Evolutionary conservation across 768 basidiomycete species (phyloP), one percentile per base, ranked within the genome.

Genomic region (Cystofilobasidium bisporidii): DNA sequence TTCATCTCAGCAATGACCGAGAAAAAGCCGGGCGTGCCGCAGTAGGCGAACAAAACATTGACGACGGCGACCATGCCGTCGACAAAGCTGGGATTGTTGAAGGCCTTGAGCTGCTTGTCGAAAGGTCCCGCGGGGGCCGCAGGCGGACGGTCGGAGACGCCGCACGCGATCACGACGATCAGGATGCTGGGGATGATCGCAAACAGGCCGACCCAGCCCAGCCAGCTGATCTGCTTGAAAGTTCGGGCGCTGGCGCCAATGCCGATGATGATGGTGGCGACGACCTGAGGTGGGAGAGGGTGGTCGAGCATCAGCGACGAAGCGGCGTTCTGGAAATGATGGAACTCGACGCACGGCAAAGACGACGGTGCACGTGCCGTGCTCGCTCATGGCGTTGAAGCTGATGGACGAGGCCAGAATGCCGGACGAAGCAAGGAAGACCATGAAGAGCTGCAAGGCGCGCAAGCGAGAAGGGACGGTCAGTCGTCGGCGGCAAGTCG

Each of bases 1-100:
- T 70, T 69, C 77, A 79, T 78, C 71, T 79, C 79, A 24, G 76
- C 75, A 43, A 74, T 71, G 45, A 77, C 69, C 40, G 71, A 65
- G 20, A 72, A 48, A 70, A 43, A 67, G n/a, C 59, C 65, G 33
- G 72, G 68, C 18, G 67, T 47, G 64, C 71, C 64, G 61, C 66
- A 71, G 63, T 72, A 78, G 1, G 76, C 72, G 57, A 78, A 74
- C 57, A 77, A 69, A 59, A 79, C 57, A 50, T 74, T 73, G 28
- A 65, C 71, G 56, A 77, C 69, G 28, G 76, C 75, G 50, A 74
- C 76, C 72, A 79, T 77, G 18, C 74, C 72, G 57, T 70, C 74
- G 24, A 70, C 63, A 69, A 72, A 73, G 33, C 56, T 65, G 9
- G 72, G 72, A 45, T 61, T 64, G 33, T 58, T 65, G 63, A 71